Conservation (phyloP, 1,284 basidiomycete species). For the Grifola frondosa region DNA sequence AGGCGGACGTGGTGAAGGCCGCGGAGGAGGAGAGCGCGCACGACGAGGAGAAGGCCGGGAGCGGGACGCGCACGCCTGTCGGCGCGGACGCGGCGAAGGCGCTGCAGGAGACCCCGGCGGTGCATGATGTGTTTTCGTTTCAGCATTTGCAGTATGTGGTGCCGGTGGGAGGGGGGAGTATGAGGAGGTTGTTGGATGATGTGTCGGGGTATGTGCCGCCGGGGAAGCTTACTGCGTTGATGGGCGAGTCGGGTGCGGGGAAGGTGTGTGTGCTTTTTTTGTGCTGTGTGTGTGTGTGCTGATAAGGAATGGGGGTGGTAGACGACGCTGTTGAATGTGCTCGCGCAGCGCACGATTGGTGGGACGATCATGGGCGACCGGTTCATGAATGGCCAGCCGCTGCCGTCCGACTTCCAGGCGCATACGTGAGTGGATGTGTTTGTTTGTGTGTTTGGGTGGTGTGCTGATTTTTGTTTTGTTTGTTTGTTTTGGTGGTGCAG, state of each 20-base stretch:
- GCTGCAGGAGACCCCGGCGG: conserved; percentile 24
- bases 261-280: conserved; percentile 49
- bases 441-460: conserved; percentile 6
- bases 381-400: conserved; percentile 73
- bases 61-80: conserved; percentile 2
- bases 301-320: conserved; percentile 39
- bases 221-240: conserved; percentile 75
- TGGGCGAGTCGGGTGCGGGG: conserved; percentile 81
- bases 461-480: neutral
- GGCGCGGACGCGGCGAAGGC: conserved; percentile 12
- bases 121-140: conserved; percentile 61
- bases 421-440: conserved; percentile 46
- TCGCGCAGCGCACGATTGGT: conserved; percentile 77
- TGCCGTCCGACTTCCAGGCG: conserved; percentile 75
- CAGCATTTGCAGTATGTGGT: conserved; percentile 63
- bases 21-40: conserved; percentile 22
- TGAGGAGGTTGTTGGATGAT: conserved; percentile 67
- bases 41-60: conserved; percentile 31
- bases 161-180: conserved; percentile 51
- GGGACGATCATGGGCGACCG: conserved; percentile 81
- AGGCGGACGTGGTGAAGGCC: conserved; percentile 11
- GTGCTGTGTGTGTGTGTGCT: conserved; percentile 9
- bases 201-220: conserved; percentile 84
- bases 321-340: conserved; percentile 82
- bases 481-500: conserved; percentile 26